Conservation (phyloP, 257 asterid genomes). For the Prunella vulgaris region DNA sequence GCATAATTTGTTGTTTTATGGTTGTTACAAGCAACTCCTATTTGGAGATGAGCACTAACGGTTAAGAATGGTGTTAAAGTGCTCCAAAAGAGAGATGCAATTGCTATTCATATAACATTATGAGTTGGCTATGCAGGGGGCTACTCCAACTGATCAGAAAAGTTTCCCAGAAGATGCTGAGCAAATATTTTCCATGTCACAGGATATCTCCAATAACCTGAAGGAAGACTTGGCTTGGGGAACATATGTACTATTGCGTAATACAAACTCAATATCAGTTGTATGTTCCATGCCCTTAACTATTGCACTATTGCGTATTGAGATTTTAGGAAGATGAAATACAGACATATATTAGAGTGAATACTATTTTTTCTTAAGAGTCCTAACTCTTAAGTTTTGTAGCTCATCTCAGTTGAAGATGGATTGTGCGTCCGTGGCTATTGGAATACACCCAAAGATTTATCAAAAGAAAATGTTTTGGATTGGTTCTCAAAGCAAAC, state of each 20-base stretch:
- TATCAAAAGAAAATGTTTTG: conserved; percentile 39
- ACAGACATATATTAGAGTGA: not conserved
- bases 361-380: not conserved
- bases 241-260: conserved; percentile 70
- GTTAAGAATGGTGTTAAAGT: no score
- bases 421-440: conserved; percentile 86
- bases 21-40: not conserved
- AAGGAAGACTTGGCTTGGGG: conserved; percentile 98
- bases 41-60: not conserved
- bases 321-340: not conserved
- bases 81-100: not conserved
- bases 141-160: conserved; percentile 49
- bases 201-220: conserved; percentile 37
- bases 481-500: conserved; percentile 61
- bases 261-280: conserved; percentile 87
- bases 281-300: conserved; percentile 36
- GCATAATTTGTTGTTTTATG: not conserved
- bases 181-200: conserved; percentile 70
- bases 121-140: conserved; percentile 51
- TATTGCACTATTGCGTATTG: conserved; percentile 11
- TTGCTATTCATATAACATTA: not conserved
- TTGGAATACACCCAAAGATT: conserved; percentile 63
- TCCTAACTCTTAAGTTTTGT: conserved; percentile 28
- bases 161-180: conserved; percentile 59
- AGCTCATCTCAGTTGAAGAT: conserved; percentile 65